These are phyloP conservation scores for Yamadazyma aaseri DNA, from an alignment of 1,139 yeast species.

Conservation along the genomic window DNA sequence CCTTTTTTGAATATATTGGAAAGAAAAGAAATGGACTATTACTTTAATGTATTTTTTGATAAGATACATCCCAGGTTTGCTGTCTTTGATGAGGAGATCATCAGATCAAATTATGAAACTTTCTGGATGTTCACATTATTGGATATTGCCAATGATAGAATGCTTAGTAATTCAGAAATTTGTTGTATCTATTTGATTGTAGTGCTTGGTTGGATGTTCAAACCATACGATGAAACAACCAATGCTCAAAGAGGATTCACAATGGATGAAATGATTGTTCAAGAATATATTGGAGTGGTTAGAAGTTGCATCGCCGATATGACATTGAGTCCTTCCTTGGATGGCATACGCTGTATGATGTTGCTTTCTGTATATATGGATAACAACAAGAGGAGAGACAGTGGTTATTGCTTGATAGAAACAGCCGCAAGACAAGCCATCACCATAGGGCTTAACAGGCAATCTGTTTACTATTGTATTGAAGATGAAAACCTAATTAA, in stretches of 20 bases:
- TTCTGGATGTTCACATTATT: constrained; percentile 19
- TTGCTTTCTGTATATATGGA: constrained; percentile 39
- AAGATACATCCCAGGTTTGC: constrained; percentile 40
- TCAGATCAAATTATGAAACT: constrained; percentile 17
- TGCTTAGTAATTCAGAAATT: constrained; percentile 17
- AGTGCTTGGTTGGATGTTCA: constrained; percentile 27
- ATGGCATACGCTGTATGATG: constrained; percentile 39
- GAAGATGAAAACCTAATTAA: constrained; percentile 9
- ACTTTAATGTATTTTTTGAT: constrained; percentile 34
- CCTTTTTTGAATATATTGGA: constrained; percentile 11
- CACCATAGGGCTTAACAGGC: constrained; percentile 41
- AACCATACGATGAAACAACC: constrained; percentile 9
- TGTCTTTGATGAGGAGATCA: constrained; percentile 29
- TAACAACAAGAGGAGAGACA: constrained; percentile 40
- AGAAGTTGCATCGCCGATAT: constrained; percentile 38
- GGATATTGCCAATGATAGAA: constrained; percentile 6
- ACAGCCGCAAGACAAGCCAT: constrained; percentile 43
- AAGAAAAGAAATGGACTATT: constrained; percentile 27
- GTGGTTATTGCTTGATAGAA: constrained; percentile 41
- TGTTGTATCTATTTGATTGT: constrained; percentile 43
- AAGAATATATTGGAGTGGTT: constrained; percentile 20
- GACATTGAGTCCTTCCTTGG: constrained; percentile 37
- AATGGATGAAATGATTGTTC: constrained; percentile 2
- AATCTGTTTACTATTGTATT: constrained; percentile 20
- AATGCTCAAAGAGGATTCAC: background rate